Conservation (phyloP, 78 protist species). For the Dictyostelium purpureum region DNA sequence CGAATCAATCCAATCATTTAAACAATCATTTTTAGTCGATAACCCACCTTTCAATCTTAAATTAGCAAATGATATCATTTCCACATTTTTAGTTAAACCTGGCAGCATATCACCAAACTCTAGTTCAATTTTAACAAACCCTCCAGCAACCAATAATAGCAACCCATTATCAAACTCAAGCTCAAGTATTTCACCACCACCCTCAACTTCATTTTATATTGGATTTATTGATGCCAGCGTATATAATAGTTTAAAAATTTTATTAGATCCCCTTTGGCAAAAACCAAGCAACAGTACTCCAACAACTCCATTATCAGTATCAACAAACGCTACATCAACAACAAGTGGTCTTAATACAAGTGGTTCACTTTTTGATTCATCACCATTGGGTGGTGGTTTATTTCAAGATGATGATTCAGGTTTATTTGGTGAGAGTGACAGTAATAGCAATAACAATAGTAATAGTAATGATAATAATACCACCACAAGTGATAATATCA, state of each 20-base stretch:
- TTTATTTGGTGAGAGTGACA: neutral
- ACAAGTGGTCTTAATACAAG: neutral
- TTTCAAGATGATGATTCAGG: neutral
- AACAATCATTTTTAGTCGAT: neutral
- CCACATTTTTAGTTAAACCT: neutral
- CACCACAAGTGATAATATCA: neutral
- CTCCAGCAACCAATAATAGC: neutral
- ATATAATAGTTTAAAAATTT: slow-evolving; percentile 13
- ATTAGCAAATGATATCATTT: slow-evolving; percentile 3
- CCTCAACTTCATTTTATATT: slow-evolving; percentile 6
- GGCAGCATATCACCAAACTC: too few relatives aligned
- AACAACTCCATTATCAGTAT: neutral
- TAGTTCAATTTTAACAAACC: neutral
- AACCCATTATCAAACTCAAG: neutral
- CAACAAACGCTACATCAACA: neutral
- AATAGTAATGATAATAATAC: neutral
- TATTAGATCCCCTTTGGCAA: slow-evolving; percentile 1
- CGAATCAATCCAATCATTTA: neutral
- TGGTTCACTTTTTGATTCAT: slow-evolving; percentile 10
- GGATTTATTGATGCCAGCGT: slow-evolving; percentile 11
- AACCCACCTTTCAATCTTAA: neutral
- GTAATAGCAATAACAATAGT: neutral
- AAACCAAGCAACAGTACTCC: neutral
- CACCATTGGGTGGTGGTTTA: neutral
- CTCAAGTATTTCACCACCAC: neutral